phyloP scores from a whole-genome alignment of 441 rosid genomes.

The Jatropha multifida region DNA sequence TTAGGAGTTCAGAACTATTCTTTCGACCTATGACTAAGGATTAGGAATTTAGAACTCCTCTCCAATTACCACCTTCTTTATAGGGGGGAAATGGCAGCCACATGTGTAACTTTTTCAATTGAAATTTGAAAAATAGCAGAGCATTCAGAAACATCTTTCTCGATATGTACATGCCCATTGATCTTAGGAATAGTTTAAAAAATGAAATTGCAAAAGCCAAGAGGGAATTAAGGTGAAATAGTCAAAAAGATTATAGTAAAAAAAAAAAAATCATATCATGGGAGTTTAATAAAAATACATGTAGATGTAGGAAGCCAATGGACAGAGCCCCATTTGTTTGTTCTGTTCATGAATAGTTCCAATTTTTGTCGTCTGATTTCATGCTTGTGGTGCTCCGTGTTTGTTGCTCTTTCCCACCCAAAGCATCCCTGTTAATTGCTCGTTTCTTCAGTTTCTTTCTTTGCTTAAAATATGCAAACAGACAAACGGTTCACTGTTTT shows the following conservation, averaged over 20 bases:
- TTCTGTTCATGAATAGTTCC: slow-evolving; percentile 10
- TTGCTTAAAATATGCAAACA: too few species aligned
- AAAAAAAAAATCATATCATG: neutral
- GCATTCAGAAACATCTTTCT: slow-evolving; percentile 6
- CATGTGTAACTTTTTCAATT: neutral
- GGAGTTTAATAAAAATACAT: neutral
- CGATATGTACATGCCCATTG: neutral
- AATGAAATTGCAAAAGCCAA: neutral
- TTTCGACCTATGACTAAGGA: slow-evolving; percentile 1
- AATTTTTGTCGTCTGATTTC: slow-evolving; percentile 33
- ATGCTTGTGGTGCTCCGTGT: slow-evolving; percentile 36
- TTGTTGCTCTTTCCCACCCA: slow-evolving; percentile 23
- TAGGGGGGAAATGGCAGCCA: neutral
- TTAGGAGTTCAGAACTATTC: slow-evolving; percentile 5
- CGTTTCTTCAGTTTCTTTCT: too few species aligned
- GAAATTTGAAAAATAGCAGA: neutral
- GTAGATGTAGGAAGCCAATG: neutral
- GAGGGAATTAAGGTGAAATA: neutral
- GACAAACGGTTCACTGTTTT: too few species aligned
- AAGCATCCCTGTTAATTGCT: too few species aligned
- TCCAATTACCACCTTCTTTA: too few species aligned
- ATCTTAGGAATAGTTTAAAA: neutral
- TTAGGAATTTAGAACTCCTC: neutral
- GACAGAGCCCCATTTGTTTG: neutral
- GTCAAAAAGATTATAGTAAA: slow-evolving; percentile 14